A percentile compares a stretch with the other conserved stretches of the same genome.
Evolutionary conservation across 2,329 filamentous ascomycete species (phyloP).

Genomic region (Aureobasidium melanogenum): DNA sequence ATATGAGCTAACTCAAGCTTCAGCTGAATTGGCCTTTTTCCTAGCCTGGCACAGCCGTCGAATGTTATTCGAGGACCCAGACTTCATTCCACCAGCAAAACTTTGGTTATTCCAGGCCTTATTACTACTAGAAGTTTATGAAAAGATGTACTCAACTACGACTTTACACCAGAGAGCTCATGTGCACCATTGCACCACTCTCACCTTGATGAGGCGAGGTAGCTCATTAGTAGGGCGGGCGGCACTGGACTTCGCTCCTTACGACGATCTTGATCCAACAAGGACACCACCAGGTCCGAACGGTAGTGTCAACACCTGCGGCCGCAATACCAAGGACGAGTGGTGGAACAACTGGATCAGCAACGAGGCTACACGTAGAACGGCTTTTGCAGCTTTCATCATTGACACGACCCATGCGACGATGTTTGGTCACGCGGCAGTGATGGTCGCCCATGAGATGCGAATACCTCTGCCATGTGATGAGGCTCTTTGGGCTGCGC

Average conservation of each 20-base stretch:
- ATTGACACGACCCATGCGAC: constrained; percentile 94
- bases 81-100: constrained; percentile 86
- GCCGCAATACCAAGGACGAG: constrained; percentile 63
- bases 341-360: constrained; percentile 97
- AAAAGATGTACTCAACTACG: constrained; percentile 95
- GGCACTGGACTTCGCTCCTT: constrained; percentile 74
- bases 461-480: constrained; percentile 85
- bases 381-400: constrained; percentile 88
- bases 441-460: constrained; percentile 96
- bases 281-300: constrained; percentile 38
- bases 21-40: constrained; percentile 81
- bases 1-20: constrained; percentile 61
- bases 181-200: constrained; percentile 91
- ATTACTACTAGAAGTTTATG: constrained; percentile 81
- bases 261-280: constrained; percentile 51
- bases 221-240: constrained; percentile 83
- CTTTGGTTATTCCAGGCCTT: constrained; percentile 93
- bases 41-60: constrained; percentile 88
- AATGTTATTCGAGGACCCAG: constrained; percentile 87
- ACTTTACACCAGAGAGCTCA: constrained; percentile 89
- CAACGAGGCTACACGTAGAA: constrained; percentile 80
- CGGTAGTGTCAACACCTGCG: constrained; percentile 35
- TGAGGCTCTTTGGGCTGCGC: constrained; percentile 84
- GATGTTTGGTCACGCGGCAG: constrained; percentile 94
- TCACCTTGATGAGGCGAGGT: constrained; percentile 90